phyloP scores from a whole-genome alignment of 306 rosid species.

The Crotalaria pallida region DNA sequence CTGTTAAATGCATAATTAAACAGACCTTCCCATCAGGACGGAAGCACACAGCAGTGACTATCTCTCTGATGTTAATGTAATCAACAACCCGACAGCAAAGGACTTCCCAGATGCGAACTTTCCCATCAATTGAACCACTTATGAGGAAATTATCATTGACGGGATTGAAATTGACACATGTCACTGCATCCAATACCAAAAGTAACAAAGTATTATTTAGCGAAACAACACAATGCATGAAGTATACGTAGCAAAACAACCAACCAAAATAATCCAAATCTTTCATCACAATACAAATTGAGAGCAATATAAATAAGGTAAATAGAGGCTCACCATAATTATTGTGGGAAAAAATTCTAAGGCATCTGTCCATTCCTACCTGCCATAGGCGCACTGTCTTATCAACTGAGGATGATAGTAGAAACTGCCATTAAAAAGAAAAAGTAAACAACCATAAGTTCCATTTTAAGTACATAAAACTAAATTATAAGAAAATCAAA shows the following conservation, averaged over 20 bases:
- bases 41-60: conserved; percentile 85
- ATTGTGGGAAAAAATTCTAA: conserved; percentile 62
- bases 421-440: conserved; percentile 45
- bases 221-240: neutral
- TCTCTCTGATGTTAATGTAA: conserved; percentile 74
- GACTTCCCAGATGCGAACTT: conserved; percentile 94
- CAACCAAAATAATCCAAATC: conserved; percentile 19
- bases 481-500: neutral
- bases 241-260: neutral
- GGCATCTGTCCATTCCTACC: conserved; percentile 59
- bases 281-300: neutral
- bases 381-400: conserved; percentile 87
- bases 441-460: conserved; percentile 3
- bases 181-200: conserved; percentile 56
- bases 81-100: conserved; percentile 66
- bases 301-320: neutral
- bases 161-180: conserved; percentile 75
- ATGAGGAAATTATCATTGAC: conserved; percentile 68
- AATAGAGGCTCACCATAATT: conserved; percentile 60
- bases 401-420: conserved; percentile 79
- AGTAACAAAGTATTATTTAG: neutral
- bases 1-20: conserved; percentile 9
- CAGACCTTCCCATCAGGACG: conserved; percentile 72
- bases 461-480: conserved; percentile 4
- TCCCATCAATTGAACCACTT: conserved; percentile 93